phyloP scores from a whole-genome alignment of 2,329 filamentous ascomycete species.

The Claviceps sorghi region DNA sequence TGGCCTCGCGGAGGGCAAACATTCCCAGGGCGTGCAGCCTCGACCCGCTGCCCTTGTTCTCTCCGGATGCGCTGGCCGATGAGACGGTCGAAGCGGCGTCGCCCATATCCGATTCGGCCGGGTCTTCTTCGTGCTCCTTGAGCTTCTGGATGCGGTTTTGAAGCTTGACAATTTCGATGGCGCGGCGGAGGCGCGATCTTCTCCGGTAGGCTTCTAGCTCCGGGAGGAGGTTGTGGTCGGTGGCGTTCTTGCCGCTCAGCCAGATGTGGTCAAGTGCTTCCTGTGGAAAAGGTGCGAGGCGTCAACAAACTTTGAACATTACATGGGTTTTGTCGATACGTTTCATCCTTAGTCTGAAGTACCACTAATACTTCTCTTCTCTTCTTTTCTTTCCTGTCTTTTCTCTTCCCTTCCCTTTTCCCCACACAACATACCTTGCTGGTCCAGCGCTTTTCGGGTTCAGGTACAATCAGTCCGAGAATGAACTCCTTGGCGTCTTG shows the following conservation, averaged over 20 bases:
- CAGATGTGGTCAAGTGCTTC: slow-evolving; percentile 70
- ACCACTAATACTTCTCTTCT: background rate
- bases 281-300: slow-evolving; percentile 22
- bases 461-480: slow-evolving; percentile 59
- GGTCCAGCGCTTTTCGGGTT: slow-evolving; percentile 60
- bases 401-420: background rate
- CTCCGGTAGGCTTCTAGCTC: slow-evolving; percentile 84
- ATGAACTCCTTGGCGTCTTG: slow-evolving; percentile 94
- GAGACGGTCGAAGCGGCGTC: slow-evolving; percentile 29
- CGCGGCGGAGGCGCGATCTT: slow-evolving; percentile 78
- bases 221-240: slow-evolving; percentile 91
- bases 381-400: background rate
- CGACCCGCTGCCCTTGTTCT: slow-evolving; percentile 4
- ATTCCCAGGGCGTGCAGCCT: slow-evolving; percentile 7
- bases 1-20: slow-evolving; percentile 14
- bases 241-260: slow-evolving; percentile 82
- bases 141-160: slow-evolving; percentile 89
- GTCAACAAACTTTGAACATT: background rate
- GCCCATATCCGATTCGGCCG: slow-evolving; percentile 59
- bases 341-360: background rate
- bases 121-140: slow-evolving; percentile 80
- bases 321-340: background rate
- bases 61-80: slow-evolving; percentile 32
- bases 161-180: slow-evolving; percentile 92
- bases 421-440: slow-evolving; percentile 46